Evolutionary conservation across 495 filamentous ascomycete genomes (phyloP), one percentile per base, ranked within the genome.

Genomic region (Elaphomyces granulatus): DNA sequence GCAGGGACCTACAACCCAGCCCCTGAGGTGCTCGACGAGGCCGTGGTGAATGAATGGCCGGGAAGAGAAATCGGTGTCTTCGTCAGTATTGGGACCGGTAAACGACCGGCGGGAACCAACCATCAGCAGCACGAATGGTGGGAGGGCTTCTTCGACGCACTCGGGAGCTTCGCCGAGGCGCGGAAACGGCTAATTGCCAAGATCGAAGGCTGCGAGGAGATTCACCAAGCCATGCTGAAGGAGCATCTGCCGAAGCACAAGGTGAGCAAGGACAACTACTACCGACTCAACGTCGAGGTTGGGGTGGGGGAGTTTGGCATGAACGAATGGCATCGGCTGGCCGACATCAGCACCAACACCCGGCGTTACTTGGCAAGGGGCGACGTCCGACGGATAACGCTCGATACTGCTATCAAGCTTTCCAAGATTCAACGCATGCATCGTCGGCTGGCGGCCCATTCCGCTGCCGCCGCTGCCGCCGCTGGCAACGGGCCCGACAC

Each of bases 271-370:
- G 87, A 94, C 40, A 87, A 94, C 56, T 98, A 98, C 68, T 93
- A 86, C 59, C 81, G 90, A n/a, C 68, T 94, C 18, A 98, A 98
- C 45, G 90, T 95, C 17, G 88, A 96, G 51, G 81, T 94, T 3
- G 92, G 90, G 0, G 92, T 98, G 16, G 90, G 90, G 32, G 92
- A 98, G 52, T 95, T 95, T 54, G 88, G 83, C 36, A 94, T 98
- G 84, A 96, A 96, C 54, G 90, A 96, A 41, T 98, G 90, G 88
- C 76, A 84, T 52, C 76, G 90, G 3, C 66, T 98, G 10, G 78
- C 81, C 21, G 88, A 96, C 32, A 95, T 98, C 58, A 87, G 80
- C 60, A 94, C 85, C 26, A 83, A 78, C 53, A 96, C 90, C 0
- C 72, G 81, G 32, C 74, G 75, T 40, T 98, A 96, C 53, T 71